A percentile compares a stretch with the other conserved stretches of the same genome.
phyloP scores from a whole-genome alignment of 371 early-diverging fungal species.

The Batrachochytrium dendrobatidis region DNA sequence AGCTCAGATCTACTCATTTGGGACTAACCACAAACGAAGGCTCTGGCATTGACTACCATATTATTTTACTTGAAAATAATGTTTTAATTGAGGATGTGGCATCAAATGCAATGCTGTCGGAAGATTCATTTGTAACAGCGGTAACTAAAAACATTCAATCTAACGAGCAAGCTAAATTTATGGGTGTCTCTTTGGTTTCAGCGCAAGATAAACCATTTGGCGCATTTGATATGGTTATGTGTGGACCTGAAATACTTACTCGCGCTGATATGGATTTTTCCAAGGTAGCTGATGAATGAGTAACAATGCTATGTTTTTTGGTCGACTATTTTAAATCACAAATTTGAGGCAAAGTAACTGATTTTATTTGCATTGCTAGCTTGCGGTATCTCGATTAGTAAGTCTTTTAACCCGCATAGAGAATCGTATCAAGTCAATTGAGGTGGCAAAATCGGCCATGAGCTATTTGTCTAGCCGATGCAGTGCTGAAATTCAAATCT shows the following conservation, averaged over 20 bases:
- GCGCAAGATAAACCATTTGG: conserved; percentile 14
- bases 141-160: neutral
- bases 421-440: conserved; percentile 24
- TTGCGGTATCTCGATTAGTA: conserved; percentile 11
- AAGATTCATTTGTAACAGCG: conserved; percentile 1
- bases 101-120: conserved; percentile 1
- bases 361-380: too few relatives aligned
- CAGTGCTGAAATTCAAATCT: conserved; percentile 14
- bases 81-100: conserved; percentile 5
- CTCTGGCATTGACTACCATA: conserved; percentile 16
- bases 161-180: neutral
- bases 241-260: conserved; percentile 16
- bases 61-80: conserved; percentile 4
- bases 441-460: conserved; percentile 25
- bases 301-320: too few relatives aligned
- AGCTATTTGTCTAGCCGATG: conserved; percentile 14
- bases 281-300: too few relatives aligned
- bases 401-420: conserved; percentile 20
- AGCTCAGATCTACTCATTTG: conserved; percentile 6
- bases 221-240: conserved; percentile 22
- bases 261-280: conserved; percentile 22
- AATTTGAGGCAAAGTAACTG: too few relatives aligned
- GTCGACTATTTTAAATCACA: too few relatives aligned
- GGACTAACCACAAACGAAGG: conserved; percentile 9
- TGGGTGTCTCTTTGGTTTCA: conserved; percentile 22